Evolutionary conservation across 1,139 yeast genomes (phyloP).

Genomic region (Sporopachydermia cereana): DNA sequence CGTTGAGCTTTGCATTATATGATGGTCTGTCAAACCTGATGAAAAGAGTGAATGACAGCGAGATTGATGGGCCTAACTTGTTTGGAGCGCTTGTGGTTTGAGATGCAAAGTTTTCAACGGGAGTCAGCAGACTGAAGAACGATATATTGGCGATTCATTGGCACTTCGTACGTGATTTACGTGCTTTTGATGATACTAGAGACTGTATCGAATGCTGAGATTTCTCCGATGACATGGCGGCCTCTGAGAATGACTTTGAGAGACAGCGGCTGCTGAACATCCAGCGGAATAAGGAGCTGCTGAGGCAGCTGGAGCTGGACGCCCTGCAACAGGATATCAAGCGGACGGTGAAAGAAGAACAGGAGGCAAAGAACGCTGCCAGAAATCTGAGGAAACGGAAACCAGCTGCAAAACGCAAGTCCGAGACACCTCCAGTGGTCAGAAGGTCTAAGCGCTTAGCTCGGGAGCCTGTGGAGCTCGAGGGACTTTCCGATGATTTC

Average conservation of each 20-base stretch:
- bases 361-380: background rate
- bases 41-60: no score
- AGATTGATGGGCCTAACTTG: no score
- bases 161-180: no score
- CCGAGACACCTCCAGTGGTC: background rate
- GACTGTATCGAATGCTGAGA: no score
- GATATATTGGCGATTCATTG: no score
- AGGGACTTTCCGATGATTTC: conserved; percentile 3
- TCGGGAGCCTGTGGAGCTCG: background rate
- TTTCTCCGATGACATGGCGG: no score
- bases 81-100: no score
- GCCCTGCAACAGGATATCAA: conserved; percentile 21
- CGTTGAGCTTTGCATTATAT: no score
- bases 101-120: no score
- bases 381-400: background rate
- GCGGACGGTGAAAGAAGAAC: conserved; percentile 15
- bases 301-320: conserved; percentile 35
- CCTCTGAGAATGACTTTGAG: conserved; percentile 52
- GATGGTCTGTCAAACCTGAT: no score
- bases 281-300: conserved; percentile 40
- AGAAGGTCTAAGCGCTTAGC: background rate
- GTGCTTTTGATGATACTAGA: no score
- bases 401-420: background rate
- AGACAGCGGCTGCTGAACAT: conserved; percentile 53
- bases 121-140: no score